Conservation (phyloP, 768 basidiomycete genomes). For the Lactarius indigo region DNA sequence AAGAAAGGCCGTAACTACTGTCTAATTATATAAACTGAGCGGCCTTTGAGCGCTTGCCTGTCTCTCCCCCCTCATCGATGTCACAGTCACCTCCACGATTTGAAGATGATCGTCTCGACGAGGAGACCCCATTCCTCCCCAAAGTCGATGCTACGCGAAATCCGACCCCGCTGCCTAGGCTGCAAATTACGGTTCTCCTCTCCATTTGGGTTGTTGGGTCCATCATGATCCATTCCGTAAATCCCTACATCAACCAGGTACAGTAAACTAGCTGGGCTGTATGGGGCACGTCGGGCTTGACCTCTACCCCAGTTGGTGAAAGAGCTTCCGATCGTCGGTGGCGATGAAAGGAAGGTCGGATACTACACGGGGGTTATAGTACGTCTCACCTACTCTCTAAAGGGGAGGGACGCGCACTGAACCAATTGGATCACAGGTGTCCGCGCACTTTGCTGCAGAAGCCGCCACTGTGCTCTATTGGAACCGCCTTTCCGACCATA, state of each 20-base stretch:
- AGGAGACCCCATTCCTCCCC: background rate
- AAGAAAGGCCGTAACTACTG: no score
- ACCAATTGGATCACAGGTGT: background rate
- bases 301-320: background rate
- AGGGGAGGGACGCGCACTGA: background rate
- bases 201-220: background rate
- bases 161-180: background rate
- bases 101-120: background rate
- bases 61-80: background rate
- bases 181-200: background rate
- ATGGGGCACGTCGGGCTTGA: background rate
- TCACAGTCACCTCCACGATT: background rate
- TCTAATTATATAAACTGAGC: no score
- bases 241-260: background rate
- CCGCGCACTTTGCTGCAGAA: background rate
- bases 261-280: background rate
- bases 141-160: background rate
- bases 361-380: background rate
- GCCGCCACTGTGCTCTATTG: background rate
- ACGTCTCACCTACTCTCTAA: background rate
- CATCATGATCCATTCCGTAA: background rate
- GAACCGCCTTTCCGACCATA: background rate
- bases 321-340: background rate
- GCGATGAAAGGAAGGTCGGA: background rate
- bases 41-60: no score